These are phyloP conservation scores for Fibroporia radiculosa DNA, from an alignment of 768 basidiomycete genomes.

Conservation along the genomic window DNA sequence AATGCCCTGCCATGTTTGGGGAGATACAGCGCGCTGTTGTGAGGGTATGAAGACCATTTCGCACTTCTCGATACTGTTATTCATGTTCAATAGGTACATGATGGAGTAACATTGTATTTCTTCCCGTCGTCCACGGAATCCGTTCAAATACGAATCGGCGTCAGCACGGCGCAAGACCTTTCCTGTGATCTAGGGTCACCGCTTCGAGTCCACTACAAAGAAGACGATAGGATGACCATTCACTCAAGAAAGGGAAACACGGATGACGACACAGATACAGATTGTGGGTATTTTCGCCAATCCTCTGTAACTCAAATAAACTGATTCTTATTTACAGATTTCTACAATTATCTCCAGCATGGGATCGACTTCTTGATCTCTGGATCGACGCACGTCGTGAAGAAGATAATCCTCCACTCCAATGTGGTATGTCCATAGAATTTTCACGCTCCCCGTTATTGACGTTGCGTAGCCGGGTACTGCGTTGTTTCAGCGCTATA, in stretches of 20 bases:
- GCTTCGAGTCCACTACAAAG: slow-evolving; percentile 72
- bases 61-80: too few relatives aligned
- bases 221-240: slow-evolving; percentile 83
- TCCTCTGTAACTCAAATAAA: background rate
- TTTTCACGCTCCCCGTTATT: background rate
- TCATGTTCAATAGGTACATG: slow-evolving; percentile 49
- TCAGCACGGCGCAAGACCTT: slow-evolving; percentile 80
- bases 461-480: slow-evolving; percentile 72
- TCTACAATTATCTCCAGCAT: slow-evolving; percentile 91
- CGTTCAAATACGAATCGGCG: slow-evolving; percentile 56
- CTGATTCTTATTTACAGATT: slow-evolving; percentile 52
- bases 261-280: slow-evolving; percentile 43
- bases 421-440: slow-evolving; percentile 56
- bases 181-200: slow-evolving; percentile 75
- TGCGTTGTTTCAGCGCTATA: slow-evolving; percentile 83
- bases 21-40: slow-evolving; percentile 62
- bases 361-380: slow-evolving; percentile 84
- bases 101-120: slow-evolving; percentile 65
- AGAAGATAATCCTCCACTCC: slow-evolving; percentile 82
- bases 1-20: slow-evolving; percentile 61
- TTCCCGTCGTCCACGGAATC: slow-evolving; percentile 45
- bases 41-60: slow-evolving; percentile 51
- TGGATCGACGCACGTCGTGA: slow-evolving; percentile 60
- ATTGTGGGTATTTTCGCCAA: slow-evolving; percentile 31
- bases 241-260: slow-evolving; percentile 43